Evolutionary conservation across 352 stramenopile species (phyloP).

Genomic region (Globisporangium uncinulatum): DNA sequence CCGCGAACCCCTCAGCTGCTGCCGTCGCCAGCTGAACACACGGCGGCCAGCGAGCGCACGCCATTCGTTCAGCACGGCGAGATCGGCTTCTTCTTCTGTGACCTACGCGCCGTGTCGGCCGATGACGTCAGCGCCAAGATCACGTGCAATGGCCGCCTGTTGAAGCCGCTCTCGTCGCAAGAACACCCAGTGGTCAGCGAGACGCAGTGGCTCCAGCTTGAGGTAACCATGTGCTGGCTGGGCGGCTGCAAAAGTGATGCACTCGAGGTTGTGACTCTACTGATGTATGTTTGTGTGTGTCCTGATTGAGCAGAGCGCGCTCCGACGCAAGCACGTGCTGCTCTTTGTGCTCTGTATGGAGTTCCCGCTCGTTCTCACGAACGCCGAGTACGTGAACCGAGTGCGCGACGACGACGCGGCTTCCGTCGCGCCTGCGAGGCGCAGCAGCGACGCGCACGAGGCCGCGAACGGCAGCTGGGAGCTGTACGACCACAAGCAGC

Average conservation of each 20-base stretch:
- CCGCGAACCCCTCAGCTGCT: background rate
- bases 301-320: conserved; percentile 24
- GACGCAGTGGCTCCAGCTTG: conserved; percentile 57
- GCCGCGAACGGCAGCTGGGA: conserved; percentile 18
- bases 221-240: conserved; percentile 21
- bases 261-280: background rate
- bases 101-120: conserved; percentile 30
- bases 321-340: conserved; percentile 62
- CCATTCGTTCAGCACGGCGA: conserved; percentile 34
- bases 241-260: background rate
- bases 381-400: conserved; percentile 33
- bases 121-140: conserved; percentile 38
- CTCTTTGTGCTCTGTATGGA: conserved; percentile 63
- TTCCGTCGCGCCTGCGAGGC: background rate
- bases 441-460: background rate
- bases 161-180: conserved; percentile 34
- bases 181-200: conserved; percentile 63
- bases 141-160: conserved; percentile 59
- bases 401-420: conserved; percentile 25
- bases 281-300: background rate
- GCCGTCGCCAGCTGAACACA: background rate
- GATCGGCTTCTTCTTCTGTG: conserved; percentile 61
- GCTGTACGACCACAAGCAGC: conserved; percentile 48
- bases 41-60: background rate
- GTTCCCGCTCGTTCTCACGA: conserved; percentile 57